Conservation (phyloP, 108 stramenopile genomes). For the Hondaea fermentalgiana region DNA sequence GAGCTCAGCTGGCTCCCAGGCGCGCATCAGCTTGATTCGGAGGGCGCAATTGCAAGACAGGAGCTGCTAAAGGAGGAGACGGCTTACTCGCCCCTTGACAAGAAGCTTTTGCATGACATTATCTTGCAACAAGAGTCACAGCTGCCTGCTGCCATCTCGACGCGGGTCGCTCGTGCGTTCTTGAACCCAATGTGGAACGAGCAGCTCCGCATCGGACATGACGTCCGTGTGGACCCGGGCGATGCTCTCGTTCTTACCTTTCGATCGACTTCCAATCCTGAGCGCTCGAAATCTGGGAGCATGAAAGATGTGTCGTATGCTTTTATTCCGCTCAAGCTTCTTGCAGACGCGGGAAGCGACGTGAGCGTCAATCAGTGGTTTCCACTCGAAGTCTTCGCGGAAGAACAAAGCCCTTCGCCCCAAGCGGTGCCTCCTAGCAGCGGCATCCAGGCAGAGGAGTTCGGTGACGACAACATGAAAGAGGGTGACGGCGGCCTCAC, state of each 20-base stretch:
- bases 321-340: not conserved
- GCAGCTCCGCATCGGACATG: not conserved
- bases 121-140: not conserved
- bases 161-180: not conserved
- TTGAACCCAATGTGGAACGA: conserved; percentile 4
- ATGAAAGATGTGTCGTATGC: not conserved
- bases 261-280: not conserved
- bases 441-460: not conserved
- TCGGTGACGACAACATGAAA: not conserved
- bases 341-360: not conserved
- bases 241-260: not conserved
- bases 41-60: not conserved
- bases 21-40: not conserved
- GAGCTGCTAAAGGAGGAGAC: not conserved
- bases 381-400: not conserved
- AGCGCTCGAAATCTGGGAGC: not conserved
- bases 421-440: not conserved
- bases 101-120: not conserved
- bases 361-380: not conserved
- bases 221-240: not conserved
- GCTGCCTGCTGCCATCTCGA: not conserved
- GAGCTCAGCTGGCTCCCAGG: not conserved
- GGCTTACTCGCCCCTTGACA: not conserved
- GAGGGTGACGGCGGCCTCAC: not conserved
- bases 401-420: not conserved